phyloP scores from a whole-genome alignment of 1,139 yeast genomes.

The Yamadazyma atlantica region DNA sequence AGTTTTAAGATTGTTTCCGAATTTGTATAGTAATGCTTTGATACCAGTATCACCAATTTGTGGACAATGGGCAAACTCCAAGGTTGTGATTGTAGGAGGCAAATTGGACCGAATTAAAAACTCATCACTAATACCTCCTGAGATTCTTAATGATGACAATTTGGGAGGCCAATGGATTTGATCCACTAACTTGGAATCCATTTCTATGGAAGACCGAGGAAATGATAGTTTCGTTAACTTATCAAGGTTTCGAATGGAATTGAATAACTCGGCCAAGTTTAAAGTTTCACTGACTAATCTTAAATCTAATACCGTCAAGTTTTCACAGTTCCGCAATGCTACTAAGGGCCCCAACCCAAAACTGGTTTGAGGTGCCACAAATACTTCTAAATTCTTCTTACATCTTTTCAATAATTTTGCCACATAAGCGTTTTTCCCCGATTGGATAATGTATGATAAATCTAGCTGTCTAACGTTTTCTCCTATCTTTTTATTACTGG shows the following conservation, averaged over 20 bases:
- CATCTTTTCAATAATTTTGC: constrained; percentile 80
- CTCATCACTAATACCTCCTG: constrained; percentile 87
- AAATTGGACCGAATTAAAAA: constrained; percentile 66
- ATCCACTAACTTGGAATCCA: constrained; percentile 50
- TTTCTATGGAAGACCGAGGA: constrained; percentile 84
- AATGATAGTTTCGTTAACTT: constrained; percentile 74
- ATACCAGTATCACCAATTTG: constrained; percentile 61
- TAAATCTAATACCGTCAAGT: constrained; percentile 67
- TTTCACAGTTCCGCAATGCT: constrained; percentile 68
- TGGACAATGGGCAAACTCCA: constrained; percentile 90
- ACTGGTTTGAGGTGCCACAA: constrained; percentile 92
- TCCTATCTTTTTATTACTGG: constrained; percentile 42
- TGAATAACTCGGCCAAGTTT: constrained; percentile 74
- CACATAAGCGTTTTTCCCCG: constrained; percentile 91
- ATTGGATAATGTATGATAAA: constrained; percentile 75
- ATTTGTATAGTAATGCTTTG: constrained; percentile 54
- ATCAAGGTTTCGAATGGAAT: constrained; percentile 63
- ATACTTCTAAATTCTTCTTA: constrained; percentile 56
- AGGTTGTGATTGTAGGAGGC: constrained; percentile 66
- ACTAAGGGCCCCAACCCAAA: constrained; percentile 89
- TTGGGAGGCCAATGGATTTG: constrained; percentile 75
- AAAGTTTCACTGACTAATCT: constrained; percentile 92
- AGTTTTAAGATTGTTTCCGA: constrained; percentile 64
- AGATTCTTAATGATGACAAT: constrained; percentile 66
- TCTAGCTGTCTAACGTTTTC: constrained; percentile 57